Evolutionary conservation across 2,329 filamentous ascomycete species (phyloP), one percentile per base, ranked within the genome.

Genomic region (Colletotrichum kahawae): DNA sequence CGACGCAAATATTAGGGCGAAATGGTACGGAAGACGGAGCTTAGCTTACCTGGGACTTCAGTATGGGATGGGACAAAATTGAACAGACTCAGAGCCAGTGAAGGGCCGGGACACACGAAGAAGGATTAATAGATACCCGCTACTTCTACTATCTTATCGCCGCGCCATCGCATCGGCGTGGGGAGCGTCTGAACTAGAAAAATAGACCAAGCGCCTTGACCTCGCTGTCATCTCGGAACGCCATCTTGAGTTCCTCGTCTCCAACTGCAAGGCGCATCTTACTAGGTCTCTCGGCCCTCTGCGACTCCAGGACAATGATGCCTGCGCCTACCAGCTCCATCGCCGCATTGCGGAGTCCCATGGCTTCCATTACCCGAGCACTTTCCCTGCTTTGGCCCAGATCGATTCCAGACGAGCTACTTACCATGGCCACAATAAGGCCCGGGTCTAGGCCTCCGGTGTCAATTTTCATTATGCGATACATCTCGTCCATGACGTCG

Each of bases 241-340:
- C 97, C 82, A 95, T 90, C 82, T 93, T 93, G 33, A 99, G 92
- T 84, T 99, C 96, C 80, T 98, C 96, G 75, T 98, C 95, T 14
- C 95, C 94, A 78, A 98, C 93, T 27, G 95, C 92, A 71, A 99
- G 88, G 71, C 96, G 90, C 54, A 99, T 91, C 83, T 97, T 96
- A 71, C 95, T 96, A 27, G 95, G 95, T 57, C 97, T 89, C 82
- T 98, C 96, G 0, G 95, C 93, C 78, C 92, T 92, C 75, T 93
- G 91, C 5, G 91, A 91, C 83, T 99, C 97, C 67, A 99, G 84
- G 7, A 95, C 95, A 74, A 99, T 89, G 67, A 99, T 91, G 0
- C 97, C 97, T 1, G 96, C 95, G 76, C 97, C 95, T 76, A 95
- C 93, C 24, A 99, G 88, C 74, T 96, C 95, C 72, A 95, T 90